Base-by-base conservation (phyloP, 108 stramenopile genomes). In the Bacterosira constricta region DNA sequence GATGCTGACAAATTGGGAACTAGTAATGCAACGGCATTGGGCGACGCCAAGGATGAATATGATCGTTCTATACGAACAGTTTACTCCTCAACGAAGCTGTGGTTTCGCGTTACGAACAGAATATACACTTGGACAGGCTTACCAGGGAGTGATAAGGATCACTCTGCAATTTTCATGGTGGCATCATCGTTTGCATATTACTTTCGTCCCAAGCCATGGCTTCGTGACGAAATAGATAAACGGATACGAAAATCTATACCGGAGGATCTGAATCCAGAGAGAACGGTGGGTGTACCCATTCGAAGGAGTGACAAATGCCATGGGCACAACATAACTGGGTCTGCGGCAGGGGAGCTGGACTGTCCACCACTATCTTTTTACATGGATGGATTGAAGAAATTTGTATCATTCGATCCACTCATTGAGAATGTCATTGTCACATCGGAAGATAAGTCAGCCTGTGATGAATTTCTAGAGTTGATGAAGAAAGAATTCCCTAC, bases 341-440 rank as follows among this genome's bases (percentile, higher is more conserved):
- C 64, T 6, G 76, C 76, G 7, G 29, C 15, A 0, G 76, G 76
- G 21, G 76, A 77, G 31, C 13, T 77, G 45, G 41, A 63, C 6
- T 77, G 76, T 65, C 76, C 58, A 9, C 55, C 76, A 17, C 17
- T 77, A 0, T 21, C 32, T 0, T 18, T 36, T 5, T 77, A 77
- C 31, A 39, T 77, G 15, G 55, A 58, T 4, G 69, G 36, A 23
- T 53, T 77, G 9, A 56, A 57, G 15, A 6, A 35, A 18, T 64
- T 77, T 62, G 0, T 77, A 32, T 27, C 41, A 3, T 64, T 70
- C 50, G 76, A 77, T 65, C 76, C 76, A 4, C 18, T 17, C 8
- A 69, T 77, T 49, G 53, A 77, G 29, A 77, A 64, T 56, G 63
- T 77, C 8, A 77, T 77, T 41, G 68, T 77, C 4, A 77, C 76